Evolutionary conservation across 257 asterid genomes (phyloP).

Genomic region (Gynochthodes officinalis): DNA sequence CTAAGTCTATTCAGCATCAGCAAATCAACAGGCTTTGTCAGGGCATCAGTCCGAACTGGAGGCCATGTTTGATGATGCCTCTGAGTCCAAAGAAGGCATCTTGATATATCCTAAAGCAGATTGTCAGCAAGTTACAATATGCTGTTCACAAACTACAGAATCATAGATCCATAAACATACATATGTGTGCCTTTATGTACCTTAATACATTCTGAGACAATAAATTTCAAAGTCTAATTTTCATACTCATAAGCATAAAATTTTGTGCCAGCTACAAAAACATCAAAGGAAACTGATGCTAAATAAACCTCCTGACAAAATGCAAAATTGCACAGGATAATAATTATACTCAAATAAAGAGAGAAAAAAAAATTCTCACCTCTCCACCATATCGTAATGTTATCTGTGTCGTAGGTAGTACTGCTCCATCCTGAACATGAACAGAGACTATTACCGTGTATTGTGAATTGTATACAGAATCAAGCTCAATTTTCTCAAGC

Average conservation of each 20-base stretch:
- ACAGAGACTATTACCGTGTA: background rate
- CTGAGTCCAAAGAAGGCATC: constrained; percentile 99
- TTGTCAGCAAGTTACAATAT: background rate
- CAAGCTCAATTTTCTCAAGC: constrained; percentile 4
- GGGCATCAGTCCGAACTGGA: constrained; percentile 86
- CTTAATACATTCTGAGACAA: background rate
- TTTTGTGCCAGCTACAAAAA: background rate
- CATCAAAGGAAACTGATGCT: background rate
- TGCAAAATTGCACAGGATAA: background rate
- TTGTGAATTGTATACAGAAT: background rate
- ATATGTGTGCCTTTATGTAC: background rate
- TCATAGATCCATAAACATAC: background rate
- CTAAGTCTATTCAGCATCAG: constrained; percentile 83
- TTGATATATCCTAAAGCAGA: constrained; percentile 68
- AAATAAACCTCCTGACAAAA: background rate
- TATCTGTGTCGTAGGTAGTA: constrained; percentile 74
- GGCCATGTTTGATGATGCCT: constrained; percentile 99
- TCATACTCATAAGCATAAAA: background rate
- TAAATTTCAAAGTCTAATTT: background rate
- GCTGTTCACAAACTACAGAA: background rate
- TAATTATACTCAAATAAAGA: constrained; percentile 13
- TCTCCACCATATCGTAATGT: constrained; percentile 92
- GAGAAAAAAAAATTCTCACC: constrained; percentile 46
- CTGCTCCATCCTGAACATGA: constrained; percentile 78
- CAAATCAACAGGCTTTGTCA: constrained; percentile 79